Percentiles rank a stretch among this genome's conserved stretches.
phyloP scores from a whole-genome alignment of 495 filamentous ascomycete genomes.

The Aspergillus avenaceus region DNA sequence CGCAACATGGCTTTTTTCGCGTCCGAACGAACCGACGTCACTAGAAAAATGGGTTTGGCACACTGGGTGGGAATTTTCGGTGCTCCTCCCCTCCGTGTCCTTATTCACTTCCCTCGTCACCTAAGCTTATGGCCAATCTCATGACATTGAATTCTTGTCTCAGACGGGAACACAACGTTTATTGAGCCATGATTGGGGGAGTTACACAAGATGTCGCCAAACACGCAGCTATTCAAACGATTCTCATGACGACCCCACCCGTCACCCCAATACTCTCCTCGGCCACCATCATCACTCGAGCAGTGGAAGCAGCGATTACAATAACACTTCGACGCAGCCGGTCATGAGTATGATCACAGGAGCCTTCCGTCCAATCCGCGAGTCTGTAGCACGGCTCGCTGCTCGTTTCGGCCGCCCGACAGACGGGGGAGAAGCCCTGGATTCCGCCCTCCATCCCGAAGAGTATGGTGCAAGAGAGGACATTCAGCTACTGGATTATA shows the following conservation, averaged over 20 bases:
- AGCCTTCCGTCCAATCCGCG: not conserved
- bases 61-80: not conserved
- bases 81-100: too few relatives aligned
- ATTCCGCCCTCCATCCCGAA: conserved; percentile 21
- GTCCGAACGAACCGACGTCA: not conserved
- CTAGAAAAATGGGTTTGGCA: not conserved
- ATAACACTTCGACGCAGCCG: not conserved
- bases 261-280: not conserved
- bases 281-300: not conserved
- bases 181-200: not conserved
- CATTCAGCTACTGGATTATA: conserved; percentile 8
- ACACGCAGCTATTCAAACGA: not conserved
- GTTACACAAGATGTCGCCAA: not conserved
- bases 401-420: not conserved
- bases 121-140: not conserved
- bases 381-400: not conserved
- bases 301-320: not conserved
- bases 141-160: not conserved
- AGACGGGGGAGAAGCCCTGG: conserved; percentile 21
- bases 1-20: not conserved
- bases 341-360: not conserved
- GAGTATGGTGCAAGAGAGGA: conserved; percentile 28
- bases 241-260: not conserved
- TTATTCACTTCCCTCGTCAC: too few relatives aligned
- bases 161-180: not conserved